Conservation (phyloP, 2,329 filamentous ascomycete species). For the Penicillium sp. region DNA sequence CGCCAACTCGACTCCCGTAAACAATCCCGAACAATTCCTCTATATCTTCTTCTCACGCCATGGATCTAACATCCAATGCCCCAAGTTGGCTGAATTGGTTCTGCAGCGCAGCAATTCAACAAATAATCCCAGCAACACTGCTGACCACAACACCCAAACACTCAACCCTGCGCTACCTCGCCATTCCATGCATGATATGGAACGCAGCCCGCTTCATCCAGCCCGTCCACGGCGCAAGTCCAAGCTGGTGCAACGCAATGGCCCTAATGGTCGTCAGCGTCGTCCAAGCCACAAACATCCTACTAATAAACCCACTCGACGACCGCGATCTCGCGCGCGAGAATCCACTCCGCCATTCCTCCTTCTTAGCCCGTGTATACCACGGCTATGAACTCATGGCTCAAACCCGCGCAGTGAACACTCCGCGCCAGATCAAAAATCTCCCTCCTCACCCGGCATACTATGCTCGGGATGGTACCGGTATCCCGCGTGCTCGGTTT, state of each 20-base stretch:
- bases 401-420: constrained; percentile 18
- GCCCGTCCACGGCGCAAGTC: background rate
- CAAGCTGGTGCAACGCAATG: background rate
- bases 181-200: constrained; percentile 8
- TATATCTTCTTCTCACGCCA: background rate
- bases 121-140: constrained; percentile 10
- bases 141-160: constrained; percentile 9
- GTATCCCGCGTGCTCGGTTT: constrained; percentile 10
- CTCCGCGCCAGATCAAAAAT: constrained; percentile 20
- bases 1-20: too few relatives aligned
- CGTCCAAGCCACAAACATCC: constrained; percentile 9
- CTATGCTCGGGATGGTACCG: constrained; percentile 1
- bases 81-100: background rate
- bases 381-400: constrained; percentile 6
- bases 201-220: constrained; percentile 4
- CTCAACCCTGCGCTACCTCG: constrained; percentile 10
- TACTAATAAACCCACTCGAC: constrained; percentile 14
- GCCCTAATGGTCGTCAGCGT: background rate
- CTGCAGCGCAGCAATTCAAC: constrained; percentile 3
- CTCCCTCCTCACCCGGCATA: constrained; percentile 15
- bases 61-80: background rate
- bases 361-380: constrained; percentile 4
- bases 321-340: constrained; percentile 6
- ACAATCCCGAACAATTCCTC: too few relatives aligned
- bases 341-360: background rate